These are phyloP conservation scores for Pelargonium myrrhifolium DNA, from an alignment of 441 rosid species.

Conservation along the genomic window DNA sequence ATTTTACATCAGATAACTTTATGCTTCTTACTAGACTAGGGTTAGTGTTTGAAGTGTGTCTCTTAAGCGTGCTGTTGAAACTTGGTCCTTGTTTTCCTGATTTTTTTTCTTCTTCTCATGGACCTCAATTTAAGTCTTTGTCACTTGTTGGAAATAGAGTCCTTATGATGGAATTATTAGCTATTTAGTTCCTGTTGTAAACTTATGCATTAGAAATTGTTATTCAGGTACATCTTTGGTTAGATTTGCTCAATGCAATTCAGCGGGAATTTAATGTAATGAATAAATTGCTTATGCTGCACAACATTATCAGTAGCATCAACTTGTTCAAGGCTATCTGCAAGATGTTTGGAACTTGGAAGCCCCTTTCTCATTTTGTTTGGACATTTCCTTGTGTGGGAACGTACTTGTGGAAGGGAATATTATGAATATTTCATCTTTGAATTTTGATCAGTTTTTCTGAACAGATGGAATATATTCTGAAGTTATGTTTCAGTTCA, in stretches of 20 bases:
- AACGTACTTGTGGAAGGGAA: no score
- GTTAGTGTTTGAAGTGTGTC: not conserved
- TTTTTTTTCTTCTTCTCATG: not conserved
- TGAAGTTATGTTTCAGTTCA: no score
- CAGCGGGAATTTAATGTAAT: not conserved
- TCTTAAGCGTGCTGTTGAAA: not conserved
- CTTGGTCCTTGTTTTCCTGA: not conserved
- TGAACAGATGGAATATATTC: no score
- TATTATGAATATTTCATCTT: no score
- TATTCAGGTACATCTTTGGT: not conserved
- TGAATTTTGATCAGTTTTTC: no score
- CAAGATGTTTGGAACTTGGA: no score
- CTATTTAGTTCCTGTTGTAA: not conserved
- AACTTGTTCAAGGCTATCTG: no score
- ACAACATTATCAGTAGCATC: no score
- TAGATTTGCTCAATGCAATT: not conserved
- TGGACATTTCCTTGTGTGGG: no score
- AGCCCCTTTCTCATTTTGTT: no score
- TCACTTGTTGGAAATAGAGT: not conserved
- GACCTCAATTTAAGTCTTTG: not conserved
- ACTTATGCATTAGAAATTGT: not conserved
- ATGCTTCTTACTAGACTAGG: not conserved
- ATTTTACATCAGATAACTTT: not conserved
- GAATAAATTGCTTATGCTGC: no score
- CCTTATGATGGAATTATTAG: not conserved